phyloP scores from a whole-genome alignment of 306 rosid genomes.

The Quercus bicolor region DNA sequence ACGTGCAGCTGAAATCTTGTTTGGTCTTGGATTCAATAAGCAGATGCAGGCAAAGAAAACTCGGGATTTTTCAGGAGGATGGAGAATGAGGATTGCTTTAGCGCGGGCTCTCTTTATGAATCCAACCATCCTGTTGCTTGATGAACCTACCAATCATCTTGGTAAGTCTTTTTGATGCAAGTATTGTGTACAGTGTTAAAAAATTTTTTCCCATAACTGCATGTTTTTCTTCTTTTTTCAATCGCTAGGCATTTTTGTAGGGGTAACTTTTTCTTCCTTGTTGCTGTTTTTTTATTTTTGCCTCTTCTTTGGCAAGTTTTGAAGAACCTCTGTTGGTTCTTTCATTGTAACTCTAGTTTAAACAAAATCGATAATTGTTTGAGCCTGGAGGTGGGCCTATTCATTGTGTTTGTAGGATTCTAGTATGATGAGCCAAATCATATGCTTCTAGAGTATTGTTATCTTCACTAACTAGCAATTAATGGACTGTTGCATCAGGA shows the following conservation, averaged over 20 bases:
- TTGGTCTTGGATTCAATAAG: slow-evolving; percentile 92
- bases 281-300: background rate
- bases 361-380: background rate
- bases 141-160: slow-evolving; percentile 98
- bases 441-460: background rate
- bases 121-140: slow-evolving; percentile 89
- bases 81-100: slow-evolving; percentile 99
- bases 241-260: background rate
- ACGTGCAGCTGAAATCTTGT: slow-evolving; percentile 94
- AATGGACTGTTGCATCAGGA: background rate
- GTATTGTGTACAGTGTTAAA: background rate
- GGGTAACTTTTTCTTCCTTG: background rate
- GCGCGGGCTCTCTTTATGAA: slow-evolving; percentile 95
- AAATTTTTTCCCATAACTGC: background rate
- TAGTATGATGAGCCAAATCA: background rate
- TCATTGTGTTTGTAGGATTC: background rate
- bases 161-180: slow-evolving; percentile 38
- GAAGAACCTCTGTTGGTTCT: background rate
- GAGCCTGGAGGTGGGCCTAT: background rate
- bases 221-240: background rate
- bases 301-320: no score
- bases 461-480: background rate
- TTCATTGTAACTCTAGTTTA: background rate
- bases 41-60: slow-evolving; percentile 94
- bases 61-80: slow-evolving; percentile 95